phyloP scores from a whole-genome alignment of 805 yeast species.

The Cyberlindnera saturnus region DNA sequence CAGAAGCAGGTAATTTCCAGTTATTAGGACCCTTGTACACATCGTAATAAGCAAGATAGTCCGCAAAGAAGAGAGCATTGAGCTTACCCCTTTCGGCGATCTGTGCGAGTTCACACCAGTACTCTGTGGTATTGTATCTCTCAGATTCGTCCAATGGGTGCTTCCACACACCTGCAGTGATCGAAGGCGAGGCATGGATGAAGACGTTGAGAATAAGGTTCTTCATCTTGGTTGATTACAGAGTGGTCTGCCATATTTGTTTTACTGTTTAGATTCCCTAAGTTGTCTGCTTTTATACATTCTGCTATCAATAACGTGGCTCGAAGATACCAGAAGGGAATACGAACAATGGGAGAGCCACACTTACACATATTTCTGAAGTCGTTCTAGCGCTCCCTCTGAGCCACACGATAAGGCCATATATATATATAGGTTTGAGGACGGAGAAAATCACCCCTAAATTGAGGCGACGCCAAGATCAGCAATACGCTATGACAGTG shows the following conservation, averaged over 20 bases:
- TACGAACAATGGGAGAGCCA: background rate
- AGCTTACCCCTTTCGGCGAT: slow-evolving; percentile 33
- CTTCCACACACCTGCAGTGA: slow-evolving; percentile 30
- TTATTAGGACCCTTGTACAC: slow-evolving; percentile 35
- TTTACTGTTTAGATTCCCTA: background rate
- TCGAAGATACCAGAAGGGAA: background rate
- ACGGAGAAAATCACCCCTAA: too few species aligned
- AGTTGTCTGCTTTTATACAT: too few species aligned
- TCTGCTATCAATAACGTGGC: background rate
- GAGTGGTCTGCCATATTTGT: background rate
- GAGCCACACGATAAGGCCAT: background rate
- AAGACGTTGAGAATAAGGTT: slow-evolving; percentile 33
- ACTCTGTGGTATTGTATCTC: slow-evolving; percentile 19
- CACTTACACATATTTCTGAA: background rate
- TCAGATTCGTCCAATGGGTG: slow-evolving; percentile 11
- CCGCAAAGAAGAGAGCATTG: slow-evolving; percentile 34
- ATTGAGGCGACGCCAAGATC: too few species aligned
- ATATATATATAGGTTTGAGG: background rate
- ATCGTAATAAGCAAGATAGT: slow-evolving; percentile 35
- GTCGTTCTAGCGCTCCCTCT: background rate
- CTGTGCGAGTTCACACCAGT: slow-evolving; percentile 33
- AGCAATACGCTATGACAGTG: background rate
- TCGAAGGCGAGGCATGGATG: slow-evolving; percentile 26
- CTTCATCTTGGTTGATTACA: slow-evolving; percentile 5
- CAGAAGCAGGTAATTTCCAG: slow-evolving; percentile 27